A percentile compares a stretch with the other conserved stretches of the same genome.
phyloP scores from a whole-genome alignment of 176 grass and related monocot genomes.

The Bothriochloa decipiens region DNA sequence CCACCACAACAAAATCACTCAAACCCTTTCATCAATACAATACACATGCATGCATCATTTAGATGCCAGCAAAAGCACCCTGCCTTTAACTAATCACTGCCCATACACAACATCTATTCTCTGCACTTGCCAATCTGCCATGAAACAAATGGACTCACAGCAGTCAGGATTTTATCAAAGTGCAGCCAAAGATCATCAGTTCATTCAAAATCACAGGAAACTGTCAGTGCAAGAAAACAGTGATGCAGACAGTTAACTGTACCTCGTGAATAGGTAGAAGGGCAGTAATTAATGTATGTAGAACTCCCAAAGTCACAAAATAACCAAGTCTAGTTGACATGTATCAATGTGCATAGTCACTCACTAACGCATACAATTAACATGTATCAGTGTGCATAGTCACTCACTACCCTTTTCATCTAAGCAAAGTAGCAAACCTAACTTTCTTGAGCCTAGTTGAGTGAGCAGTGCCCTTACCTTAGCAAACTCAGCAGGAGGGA shows the following conservation, averaged over 20 bases:
- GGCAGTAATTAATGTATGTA: neutral
- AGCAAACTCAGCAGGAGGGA: constrained; percentile 91
- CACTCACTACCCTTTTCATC: neutral
- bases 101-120: neutral
- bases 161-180: neutral
- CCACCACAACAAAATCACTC: no score
- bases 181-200: neutral
- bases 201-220: neutral
- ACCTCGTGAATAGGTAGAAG: neutral
- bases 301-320: neutral
- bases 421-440: neutral
- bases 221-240: neutral
- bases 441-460: neutral
- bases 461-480: constrained; percentile 47
- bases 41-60: neutral
- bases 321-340: no score
- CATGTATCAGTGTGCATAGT: neutral
- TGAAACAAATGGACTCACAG: neutral
- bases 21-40: no score
- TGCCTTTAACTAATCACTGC: neutral
- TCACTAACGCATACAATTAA: no score
- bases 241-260: neutral
- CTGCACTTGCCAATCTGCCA: neutral
- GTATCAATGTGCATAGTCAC: neutral
- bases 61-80: neutral